Percentiles rank a stretch among this genome's conserved stretches.
phyloP scores from a whole-genome alignment of 192 early-diverging fungal species.

The Coemansia sp. region DNA sequence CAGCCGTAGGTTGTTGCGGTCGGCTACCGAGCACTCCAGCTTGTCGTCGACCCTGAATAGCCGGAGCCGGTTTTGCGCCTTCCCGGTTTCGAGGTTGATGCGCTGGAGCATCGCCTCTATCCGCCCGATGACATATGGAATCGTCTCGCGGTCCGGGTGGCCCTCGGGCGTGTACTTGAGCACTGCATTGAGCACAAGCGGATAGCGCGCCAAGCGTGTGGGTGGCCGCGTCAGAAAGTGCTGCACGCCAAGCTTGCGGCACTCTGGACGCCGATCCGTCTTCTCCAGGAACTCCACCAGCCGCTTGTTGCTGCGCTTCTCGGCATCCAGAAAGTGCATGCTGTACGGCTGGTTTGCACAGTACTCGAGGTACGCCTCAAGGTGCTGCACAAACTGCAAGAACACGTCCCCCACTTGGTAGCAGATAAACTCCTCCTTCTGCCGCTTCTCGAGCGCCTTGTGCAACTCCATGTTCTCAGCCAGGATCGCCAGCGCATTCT shows the following conservation, averaged over 20 bases:
- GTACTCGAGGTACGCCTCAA: slow-evolving; percentile 84
- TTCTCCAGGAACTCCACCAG: slow-evolving; percentile 82
- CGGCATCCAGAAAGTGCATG: slow-evolving; percentile 81
- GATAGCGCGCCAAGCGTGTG: slow-evolving; percentile 85
- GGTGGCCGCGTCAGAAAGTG: slow-evolving; percentile 88
- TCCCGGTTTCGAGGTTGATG: slow-evolving; percentile 88
- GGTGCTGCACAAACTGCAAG: slow-evolving; percentile 65
- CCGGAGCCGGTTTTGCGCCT: slow-evolving; percentile 85
- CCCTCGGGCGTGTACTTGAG: slow-evolving; percentile 81
- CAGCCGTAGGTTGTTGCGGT: slow-evolving; percentile 73
- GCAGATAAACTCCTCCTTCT: slow-evolving; percentile 71
- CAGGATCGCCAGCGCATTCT: slow-evolving; percentile 70
- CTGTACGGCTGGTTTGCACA: slow-evolving; percentile 83
- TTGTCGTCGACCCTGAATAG: slow-evolving; percentile 73
- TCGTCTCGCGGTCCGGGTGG: slow-evolving; percentile 73
- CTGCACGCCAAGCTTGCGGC: slow-evolving; percentile 80
- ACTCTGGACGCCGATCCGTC: slow-evolving; percentile 74
- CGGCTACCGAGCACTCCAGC: slow-evolving; percentile 60
- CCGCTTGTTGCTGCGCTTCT: slow-evolving; percentile 65
- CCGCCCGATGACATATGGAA: slow-evolving; percentile 73
- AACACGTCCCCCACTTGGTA: slow-evolving; percentile 87
- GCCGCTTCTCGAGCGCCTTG: slow-evolving; percentile 64
- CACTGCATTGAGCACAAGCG: slow-evolving; percentile 77
- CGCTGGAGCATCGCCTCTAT: slow-evolving; percentile 74
- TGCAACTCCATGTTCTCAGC: slow-evolving; percentile 65